These are phyloP conservation scores for Trametes maxima DNA, from an alignment of 768 basidiomycete species.

Conservation along the genomic window DNA sequence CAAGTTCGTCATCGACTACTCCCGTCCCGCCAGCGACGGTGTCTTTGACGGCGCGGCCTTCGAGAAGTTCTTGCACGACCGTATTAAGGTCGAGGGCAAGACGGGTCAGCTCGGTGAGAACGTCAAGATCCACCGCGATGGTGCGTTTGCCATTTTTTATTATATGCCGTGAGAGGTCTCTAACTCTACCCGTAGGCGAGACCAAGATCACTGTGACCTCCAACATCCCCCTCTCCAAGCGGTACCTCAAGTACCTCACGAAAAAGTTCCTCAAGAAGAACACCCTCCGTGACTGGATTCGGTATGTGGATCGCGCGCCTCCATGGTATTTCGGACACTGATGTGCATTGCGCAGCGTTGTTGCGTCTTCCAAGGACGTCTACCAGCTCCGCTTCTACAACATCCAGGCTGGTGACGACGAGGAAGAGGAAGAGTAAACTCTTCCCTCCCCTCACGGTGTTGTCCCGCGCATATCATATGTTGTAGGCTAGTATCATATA, in stretches of 20 bases:
- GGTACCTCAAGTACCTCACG: constrained; percentile 97
- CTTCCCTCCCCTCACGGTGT: constrained; percentile 12
- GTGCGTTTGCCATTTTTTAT: constrained; percentile 42
- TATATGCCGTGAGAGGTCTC: background rate
- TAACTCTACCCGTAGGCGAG: constrained; percentile 49
- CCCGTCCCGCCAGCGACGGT: constrained; percentile 70
- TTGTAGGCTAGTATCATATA: constrained; percentile 25
- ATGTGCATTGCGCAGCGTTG: constrained; percentile 56
- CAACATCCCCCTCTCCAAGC: constrained; percentile 90
- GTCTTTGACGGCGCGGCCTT: constrained; percentile 66
- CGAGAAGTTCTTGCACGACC: constrained; percentile 92
- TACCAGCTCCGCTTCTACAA: constrained; percentile 97
- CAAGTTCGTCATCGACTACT: constrained; percentile 87
- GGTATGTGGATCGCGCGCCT: constrained; percentile 44
- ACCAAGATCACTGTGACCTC: constrained; percentile 85
- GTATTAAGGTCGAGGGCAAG: constrained; percentile 92
- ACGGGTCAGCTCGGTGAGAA: constrained; percentile 89
- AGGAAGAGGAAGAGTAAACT: constrained; percentile 53
- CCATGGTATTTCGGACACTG: constrained; percentile 6
- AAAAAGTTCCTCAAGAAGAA: constrained; percentile 99
- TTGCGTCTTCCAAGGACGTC: constrained; percentile 89
- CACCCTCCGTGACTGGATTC: constrained; percentile 93
- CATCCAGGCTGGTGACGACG: constrained; percentile 64
- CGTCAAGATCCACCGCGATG: constrained; percentile 85
- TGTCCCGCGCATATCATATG: constrained; percentile 14